Evolutionary conservation across 495 filamentous ascomycete species (phyloP).

Genomic region (Penicillium riverlandense): DNA sequence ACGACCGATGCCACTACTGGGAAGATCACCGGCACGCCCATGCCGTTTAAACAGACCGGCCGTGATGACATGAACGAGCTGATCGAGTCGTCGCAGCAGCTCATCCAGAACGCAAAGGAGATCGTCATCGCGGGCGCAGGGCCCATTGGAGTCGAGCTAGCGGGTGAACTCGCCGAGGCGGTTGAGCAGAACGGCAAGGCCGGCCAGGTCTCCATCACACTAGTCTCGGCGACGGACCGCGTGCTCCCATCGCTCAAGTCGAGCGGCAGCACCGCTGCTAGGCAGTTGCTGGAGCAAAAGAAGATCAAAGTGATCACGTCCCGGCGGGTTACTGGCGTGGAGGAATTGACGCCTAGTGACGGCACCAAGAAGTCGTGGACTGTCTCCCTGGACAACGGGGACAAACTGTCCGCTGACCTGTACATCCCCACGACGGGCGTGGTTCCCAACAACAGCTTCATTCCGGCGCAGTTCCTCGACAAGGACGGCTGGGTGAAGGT

Average conservation of each 20-base stretch:
- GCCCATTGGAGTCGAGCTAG: constrained; percentile 56
- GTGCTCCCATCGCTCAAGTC: constrained; percentile 27
- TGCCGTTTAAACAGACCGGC: constrained; percentile 46
- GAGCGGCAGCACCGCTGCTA: constrained; percentile 16
- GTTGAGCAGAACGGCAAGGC: constrained; percentile 27
- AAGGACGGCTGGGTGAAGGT: constrained; percentile 45
- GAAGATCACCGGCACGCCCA: constrained; percentile 26
- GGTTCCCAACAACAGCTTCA: constrained; percentile 53
- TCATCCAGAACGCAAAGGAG: constrained; percentile 44
- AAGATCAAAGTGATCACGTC: constrained; percentile 20
- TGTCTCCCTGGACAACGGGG: constrained; percentile 35
- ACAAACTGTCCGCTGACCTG: constrained; percentile 42
- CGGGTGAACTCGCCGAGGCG: constrained; percentile 50
- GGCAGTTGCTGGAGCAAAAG: constrained; percentile 16
- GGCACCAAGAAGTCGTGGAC: constrained; percentile 9
- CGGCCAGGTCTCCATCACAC: constrained; percentile 34
- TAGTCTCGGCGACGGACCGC: constrained; percentile 30
- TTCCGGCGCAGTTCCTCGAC: constrained; percentile 44
- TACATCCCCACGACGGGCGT: constrained; percentile 59
- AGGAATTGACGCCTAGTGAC: constrained; percentile 1
- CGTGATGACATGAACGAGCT: constrained; percentile 33
- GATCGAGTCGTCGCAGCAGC: constrained; percentile 36
- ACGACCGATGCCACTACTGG: constrained; percentile 38
- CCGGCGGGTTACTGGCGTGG: constrained; percentile 9
- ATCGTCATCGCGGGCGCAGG: constrained; percentile 65